These are phyloP conservation scores for Sphaerulina populicola DNA, from an alignment of 2,329 filamentous ascomycete genomes.

Conservation along the genomic window DNA sequence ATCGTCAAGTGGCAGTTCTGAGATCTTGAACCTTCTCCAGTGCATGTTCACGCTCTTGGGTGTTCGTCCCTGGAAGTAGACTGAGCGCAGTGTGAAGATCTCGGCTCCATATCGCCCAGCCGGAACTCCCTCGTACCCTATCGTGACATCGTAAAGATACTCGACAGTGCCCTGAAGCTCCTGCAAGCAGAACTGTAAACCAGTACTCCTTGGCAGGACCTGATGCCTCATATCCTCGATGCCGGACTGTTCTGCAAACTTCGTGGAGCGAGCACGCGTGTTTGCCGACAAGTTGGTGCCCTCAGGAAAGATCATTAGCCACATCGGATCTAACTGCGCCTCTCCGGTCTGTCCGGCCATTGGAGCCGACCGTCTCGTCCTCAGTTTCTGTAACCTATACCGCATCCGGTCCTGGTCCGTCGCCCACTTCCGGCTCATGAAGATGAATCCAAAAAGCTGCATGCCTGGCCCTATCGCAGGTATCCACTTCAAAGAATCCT, in stretches of 20 bases:
- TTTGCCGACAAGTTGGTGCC: conserved; percentile 76
- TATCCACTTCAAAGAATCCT: conserved; percentile 75
- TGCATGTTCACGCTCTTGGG: conserved; percentile 95
- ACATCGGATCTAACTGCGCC: conserved; percentile 57
- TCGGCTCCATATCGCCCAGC: conserved; percentile 73
- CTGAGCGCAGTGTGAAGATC: conserved; percentile 74
- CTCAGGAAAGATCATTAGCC: conserved; percentile 80
- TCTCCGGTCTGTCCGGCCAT: conserved; percentile 29
- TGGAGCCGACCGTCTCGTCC: conserved; percentile 37
- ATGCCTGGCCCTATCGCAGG: conserved; percentile 76
- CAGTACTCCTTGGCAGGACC: conserved; percentile 71
- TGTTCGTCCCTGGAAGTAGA: conserved; percentile 79
- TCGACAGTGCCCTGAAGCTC: conserved; percentile 67
- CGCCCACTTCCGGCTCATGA: conserved; percentile 85
- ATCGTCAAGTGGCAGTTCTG: conserved; percentile 70
- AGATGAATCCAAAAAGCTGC: conserved; percentile 83
- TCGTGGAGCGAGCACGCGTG: conserved; percentile 58
- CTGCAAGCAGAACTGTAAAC: conserved; percentile 68
- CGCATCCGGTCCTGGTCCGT: conserved; percentile 67
- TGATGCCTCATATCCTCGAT: conserved; percentile 62
- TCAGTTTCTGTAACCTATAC: conserved; percentile 65
- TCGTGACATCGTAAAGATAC: conserved; percentile 85
- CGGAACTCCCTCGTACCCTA: conserved; percentile 90
- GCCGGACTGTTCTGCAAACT: conserved; percentile 67
- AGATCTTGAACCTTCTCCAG: conserved; percentile 77